A percentile compares a stretch with the other conserved stretches of the same genome.
These are phyloP conservation scores for Ustilago curta DNA, from an alignment of 1,284 basidiomycete species.

Conservation along the genomic window DNA sequence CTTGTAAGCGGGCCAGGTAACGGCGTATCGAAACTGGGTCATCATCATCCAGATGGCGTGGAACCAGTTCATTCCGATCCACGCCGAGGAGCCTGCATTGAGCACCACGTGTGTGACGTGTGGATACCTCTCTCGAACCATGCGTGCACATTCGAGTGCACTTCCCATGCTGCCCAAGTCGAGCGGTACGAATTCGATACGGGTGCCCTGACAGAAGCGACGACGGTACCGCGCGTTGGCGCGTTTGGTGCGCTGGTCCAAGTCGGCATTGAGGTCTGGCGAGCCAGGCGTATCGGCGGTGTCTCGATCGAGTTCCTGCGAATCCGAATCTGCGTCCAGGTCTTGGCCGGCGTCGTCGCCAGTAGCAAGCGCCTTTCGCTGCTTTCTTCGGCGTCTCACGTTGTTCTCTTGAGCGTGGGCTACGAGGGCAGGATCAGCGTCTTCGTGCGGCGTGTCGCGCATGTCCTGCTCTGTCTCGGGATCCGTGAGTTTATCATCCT, in stretches of 20 bases:
- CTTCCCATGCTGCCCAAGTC: conserved; percentile 67
- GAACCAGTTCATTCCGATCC: conserved; percentile 66
- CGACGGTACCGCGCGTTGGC: conserved; percentile 61
- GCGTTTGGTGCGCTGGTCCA: conserved; percentile 50
- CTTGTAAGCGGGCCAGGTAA: conserved; percentile 68
- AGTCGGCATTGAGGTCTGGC: conserved; percentile 35
- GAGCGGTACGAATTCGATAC: conserved; percentile 66
- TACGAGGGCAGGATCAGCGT: conserved; percentile 55
- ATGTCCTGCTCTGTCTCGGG: conserved; percentile 46
- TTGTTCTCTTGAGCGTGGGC: conserved; percentile 51
- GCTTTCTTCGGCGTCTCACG: conserved; percentile 42
- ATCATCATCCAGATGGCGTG: conserved; percentile 61
- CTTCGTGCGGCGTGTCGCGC: conserved; percentile 54
- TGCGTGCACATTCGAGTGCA: conserved; percentile 61
- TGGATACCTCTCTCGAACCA: conserved; percentile 54
- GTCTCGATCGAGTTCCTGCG: conserved; percentile 17
- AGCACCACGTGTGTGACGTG: conserved; percentile 69
- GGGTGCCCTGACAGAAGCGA: conserved; percentile 61
- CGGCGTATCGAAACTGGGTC: conserved; percentile 63
- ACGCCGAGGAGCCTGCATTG: conserved; percentile 68
- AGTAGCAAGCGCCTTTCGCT: conserved; percentile 43
- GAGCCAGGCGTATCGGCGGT: conserved; percentile 2
- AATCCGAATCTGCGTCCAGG: conserved; percentile 6
- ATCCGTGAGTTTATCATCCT: conserved; percentile 49
- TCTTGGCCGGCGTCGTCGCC: conserved; percentile 22